Conservation (phyloP, 2,329 filamentous ascomycete genomes). For the Mariannaea sp. region DNA sequence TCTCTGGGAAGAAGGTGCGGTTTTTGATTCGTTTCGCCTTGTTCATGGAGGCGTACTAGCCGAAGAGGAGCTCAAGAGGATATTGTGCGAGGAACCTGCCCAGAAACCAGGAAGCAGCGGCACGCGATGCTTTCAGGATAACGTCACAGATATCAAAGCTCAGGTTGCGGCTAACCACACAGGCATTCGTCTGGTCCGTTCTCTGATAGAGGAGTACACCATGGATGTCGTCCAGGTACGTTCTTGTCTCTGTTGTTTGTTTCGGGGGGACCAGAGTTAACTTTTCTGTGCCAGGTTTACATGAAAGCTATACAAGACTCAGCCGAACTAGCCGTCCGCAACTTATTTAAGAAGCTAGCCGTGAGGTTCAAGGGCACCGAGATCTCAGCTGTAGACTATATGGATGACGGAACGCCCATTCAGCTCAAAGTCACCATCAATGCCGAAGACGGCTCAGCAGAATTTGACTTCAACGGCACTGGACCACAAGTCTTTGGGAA, state of each 20-base stretch:
- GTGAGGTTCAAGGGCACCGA: no score
- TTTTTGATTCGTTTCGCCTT: conserved; percentile 69
- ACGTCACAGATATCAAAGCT: conserved; percentile 84
- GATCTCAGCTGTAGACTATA: conserved; percentile 62
- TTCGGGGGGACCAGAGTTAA: no score
- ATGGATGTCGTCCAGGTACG: no score
- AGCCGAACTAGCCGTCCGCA: no score
- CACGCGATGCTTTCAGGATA: no score
- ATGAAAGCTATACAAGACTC: no score
- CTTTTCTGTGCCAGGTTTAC: no score
- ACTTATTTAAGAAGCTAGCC: no score
- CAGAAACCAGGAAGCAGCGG: conserved; percentile 78
- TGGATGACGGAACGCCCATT: conserved; percentile 87
- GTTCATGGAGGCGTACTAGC: conserved; percentile 79
- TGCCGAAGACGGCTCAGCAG: conserved; percentile 70
- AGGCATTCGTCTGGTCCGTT: conserved; percentile 79
- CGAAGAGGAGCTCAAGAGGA: conserved; percentile 72
- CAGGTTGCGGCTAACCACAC: conserved; percentile 87
- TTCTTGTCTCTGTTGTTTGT: no score
- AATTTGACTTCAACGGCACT: conserved; percentile 72
- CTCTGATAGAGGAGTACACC: no score
- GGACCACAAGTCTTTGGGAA: conserved; percentile 73
- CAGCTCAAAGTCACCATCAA: conserved; percentile 73
- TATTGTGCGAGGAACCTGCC: conserved; percentile 75
- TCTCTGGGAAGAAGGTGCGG: conserved; percentile 63